A percentile compares a stretch with the other conserved stretches of the same genome.
Evolutionary conservation across 345 rosid species (phyloP).

Genomic region (Gossypium australe): DNA sequence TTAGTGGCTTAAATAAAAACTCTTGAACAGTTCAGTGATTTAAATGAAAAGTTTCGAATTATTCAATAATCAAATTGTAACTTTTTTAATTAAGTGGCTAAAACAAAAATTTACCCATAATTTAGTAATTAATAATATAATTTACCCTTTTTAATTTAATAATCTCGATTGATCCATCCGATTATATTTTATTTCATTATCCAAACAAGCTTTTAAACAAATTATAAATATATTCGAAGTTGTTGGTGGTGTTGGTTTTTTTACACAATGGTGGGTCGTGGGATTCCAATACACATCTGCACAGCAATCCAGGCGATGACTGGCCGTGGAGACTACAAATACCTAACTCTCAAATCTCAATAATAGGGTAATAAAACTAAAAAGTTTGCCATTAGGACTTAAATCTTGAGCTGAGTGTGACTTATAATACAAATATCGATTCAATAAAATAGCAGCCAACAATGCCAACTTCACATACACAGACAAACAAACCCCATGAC

Average conservation of each 20-base stretch:
- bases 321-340: not conserved
- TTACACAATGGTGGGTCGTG: not conserved
- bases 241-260: too few relatives aligned
- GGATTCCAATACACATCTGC: constrained; percentile 1
- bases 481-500: constrained; percentile 39
- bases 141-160: too few relatives aligned
- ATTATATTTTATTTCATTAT: too few relatives aligned
- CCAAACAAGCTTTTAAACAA: not conserved
- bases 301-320: constrained; percentile 12
- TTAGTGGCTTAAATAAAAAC: too few relatives aligned
- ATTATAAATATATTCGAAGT: not conserved
- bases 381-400: constrained; percentile 36
- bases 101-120: too few relatives aligned
- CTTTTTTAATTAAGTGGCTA: too few relatives aligned
- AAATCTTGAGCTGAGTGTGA: constrained; percentile 29
- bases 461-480: constrained; percentile 29
- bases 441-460: not conserved
- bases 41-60: too few relatives aligned
- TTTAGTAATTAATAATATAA: too few relatives aligned
- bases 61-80: too few relatives aligned
- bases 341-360: constrained; percentile 20
- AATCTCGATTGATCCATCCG: too few relatives aligned
- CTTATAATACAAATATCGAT: not conserved
- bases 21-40: too few relatives aligned
- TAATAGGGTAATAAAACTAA: constrained; percentile 46